Evolutionary conservation across 2,329 filamentous ascomycete species (phyloP), one percentile per base, ranked within the genome.

Genomic region (Fusarium sp.): DNA sequence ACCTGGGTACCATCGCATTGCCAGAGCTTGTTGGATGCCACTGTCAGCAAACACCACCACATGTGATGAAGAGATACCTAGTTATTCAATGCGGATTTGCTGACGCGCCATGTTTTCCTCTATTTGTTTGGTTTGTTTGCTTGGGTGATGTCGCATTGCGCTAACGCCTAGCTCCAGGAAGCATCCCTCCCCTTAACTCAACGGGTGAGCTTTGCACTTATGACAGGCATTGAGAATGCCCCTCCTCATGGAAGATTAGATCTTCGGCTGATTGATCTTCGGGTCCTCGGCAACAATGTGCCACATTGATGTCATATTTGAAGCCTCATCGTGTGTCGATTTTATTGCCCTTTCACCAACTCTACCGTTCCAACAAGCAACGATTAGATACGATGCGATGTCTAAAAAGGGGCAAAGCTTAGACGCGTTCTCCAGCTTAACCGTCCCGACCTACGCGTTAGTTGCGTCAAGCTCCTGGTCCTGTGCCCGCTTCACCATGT

Each of bases 71-170:
- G 24, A 31, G 11, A 20, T 53, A 31, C 46, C 46, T 53, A 17
- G 27, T 11, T 31, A 53, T 31, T 53, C 46, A 53, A 53, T 53
- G 46, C 46, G 20, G 9, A 62, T 40, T 55, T 17, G 53, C 55
- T 44, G 10, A 46, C 36, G 49, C 31, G 24, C 53, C 57, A 29
- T 33, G 51, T 56, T 55, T 42, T 58, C 61, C 17, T 64, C 58
- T 55, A 40, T 71, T 55, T 59, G 55, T 58, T 71, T 59, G 44
- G 64, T 59, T 69, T 63, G 53, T 69, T 72, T 70, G 44, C 22
- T 29, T 36, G 12, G 35, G 61, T 29, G 40, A 64, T 46, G 71
- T 66, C 56, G 33, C 29, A 57, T 62, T 61, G 36, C 60, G 66
- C 67, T 66, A 62, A 53, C 27, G 57, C 44, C 44, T 61, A 49